Base-by-base conservation (phyloP, 352 stramenopile species). In the Saprolegnia parasitica region DNA sequence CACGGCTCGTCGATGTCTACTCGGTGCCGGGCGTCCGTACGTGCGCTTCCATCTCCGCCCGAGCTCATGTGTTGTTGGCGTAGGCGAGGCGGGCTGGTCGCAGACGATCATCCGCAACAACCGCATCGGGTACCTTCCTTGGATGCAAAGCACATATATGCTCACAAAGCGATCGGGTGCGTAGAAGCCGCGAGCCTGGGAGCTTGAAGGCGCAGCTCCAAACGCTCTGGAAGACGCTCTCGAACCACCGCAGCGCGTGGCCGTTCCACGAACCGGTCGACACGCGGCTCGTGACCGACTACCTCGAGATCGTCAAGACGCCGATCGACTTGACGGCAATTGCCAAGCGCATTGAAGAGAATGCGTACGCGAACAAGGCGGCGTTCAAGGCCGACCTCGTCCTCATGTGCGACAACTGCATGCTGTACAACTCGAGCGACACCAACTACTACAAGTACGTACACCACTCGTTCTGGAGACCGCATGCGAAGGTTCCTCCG, bases 351-450 rank as follows among this genome's bases (percentile, higher is more conserved):
- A 91, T 95, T 42, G 87, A 94, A 54, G 85, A 74, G 47, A 84
- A 88, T 2, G 57, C 77, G 57, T 99, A 99, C 78, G 77, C 92
- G 40, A 95, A 83, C 15, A 98, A 97, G 66, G 74, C 90, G 52
- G 87, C 88, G 67, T 84, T 99, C 58, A 93, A 97, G 71, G 80
- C 84, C 13, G 97, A 99, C 67, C 76, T 99, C 57, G 83, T 97
- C 68, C 87, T 91, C 49, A 99, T 99, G 94, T 96, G 93, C 67
- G 85, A 96, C 73, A 99, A 99, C 78, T 99, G 96, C 78, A 98
- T 90, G 71, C 73, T 84, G 15, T 99, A 99, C 88, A 99, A 99
- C 82, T 91, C 86, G 16, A 81, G 87, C 60, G 88, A 89, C 20
- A 98, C 91, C 70, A 98, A 98, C 76, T 98, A 98, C 76, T 97